These are phyloP conservation scores for Yarrowia yakushimensis DNA, from an alignment of 805 yeast species.

Conservation along the genomic window DNA sequence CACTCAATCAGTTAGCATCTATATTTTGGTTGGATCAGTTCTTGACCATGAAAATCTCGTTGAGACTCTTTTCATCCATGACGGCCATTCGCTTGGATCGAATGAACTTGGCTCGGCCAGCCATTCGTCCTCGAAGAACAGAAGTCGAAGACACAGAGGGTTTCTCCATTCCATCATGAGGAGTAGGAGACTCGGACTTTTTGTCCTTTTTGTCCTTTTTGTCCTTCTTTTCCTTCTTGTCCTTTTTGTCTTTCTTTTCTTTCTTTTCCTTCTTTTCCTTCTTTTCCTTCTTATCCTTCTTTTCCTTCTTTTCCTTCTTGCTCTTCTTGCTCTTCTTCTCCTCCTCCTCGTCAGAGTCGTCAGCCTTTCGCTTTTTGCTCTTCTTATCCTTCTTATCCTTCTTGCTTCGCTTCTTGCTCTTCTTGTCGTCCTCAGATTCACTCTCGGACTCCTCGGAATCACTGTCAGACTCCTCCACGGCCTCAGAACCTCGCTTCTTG, in stretches of 20 bases:
- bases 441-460: conserved; percentile 31
- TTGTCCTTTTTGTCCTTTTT: conserved; percentile 36
- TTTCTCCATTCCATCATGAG: conserved; percentile 35
- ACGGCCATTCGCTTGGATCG: conserved; percentile 89
- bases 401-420: conserved; percentile 25
- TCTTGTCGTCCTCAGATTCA: conserved; percentile 24
- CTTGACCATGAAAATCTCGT: conserved; percentile 85
- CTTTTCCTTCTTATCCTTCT: conserved; percentile 35
- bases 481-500: conserved; percentile 32
- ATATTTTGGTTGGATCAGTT: conserved; percentile 16
- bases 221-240: conserved; percentile 34
- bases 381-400: conserved; percentile 35
- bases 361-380: conserved; percentile 36
- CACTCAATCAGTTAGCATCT: conserved; percentile 20
- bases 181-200: conserved; percentile 29
- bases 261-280: conserved; percentile 35
- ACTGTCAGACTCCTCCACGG: conserved; percentile 36
- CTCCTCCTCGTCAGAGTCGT: conserved; percentile 30
- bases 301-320: conserved; percentile 31
- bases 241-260: conserved; percentile 32
- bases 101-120: conserved; percentile 83
- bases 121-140: conserved; percentile 52
- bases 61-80: conserved; percentile 80
- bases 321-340: conserved; percentile 31
- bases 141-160: conserved; percentile 31